Conservation (phyloP, 2,329 filamentous ascomycete species). For the Zopfia rhizophila region DNA sequence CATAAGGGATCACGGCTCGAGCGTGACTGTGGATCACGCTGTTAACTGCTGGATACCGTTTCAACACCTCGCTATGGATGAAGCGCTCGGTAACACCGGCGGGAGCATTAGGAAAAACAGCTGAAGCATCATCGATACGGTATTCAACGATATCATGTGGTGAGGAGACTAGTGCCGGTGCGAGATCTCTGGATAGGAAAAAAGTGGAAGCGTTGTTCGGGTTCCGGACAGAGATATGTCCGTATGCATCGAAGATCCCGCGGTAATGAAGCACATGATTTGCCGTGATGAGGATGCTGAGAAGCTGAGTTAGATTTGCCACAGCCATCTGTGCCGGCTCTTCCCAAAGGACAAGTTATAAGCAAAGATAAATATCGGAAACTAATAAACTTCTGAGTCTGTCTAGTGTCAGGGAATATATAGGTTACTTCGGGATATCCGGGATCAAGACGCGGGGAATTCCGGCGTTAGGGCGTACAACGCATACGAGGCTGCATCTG, state of each 20-base stretch:
- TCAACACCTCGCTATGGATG: slow-evolving; percentile 48
- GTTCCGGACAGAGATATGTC: slow-evolving; percentile 60
- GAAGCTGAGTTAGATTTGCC: too few relatives aligned
- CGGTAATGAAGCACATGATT: slow-evolving; percentile 60
- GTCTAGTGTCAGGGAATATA: too few relatives aligned
- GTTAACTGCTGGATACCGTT: slow-evolving; percentile 46
- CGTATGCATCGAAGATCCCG: slow-evolving; percentile 59
- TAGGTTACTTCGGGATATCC: too few relatives aligned
- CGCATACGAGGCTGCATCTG: too few relatives aligned
- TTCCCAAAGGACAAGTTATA: too few relatives aligned
- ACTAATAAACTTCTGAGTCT: too few relatives aligned
- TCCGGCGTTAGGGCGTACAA: too few relatives aligned
- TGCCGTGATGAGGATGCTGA: slow-evolving; percentile 46
- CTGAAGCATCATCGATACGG: slow-evolving; percentile 38
- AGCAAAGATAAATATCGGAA: too few relatives aligned
- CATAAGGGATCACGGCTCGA: too few relatives aligned
- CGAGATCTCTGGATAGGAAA: slow-evolving; percentile 44
- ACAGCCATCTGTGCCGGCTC: too few relatives aligned
- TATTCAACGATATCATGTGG: slow-evolving; percentile 48
- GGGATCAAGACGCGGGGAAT: too few relatives aligned
- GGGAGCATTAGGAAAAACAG: slow-evolving; percentile 30
- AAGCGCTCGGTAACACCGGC: slow-evolving; percentile 49
- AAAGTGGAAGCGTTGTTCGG: slow-evolving; percentile 51
- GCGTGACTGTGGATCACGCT: slow-evolving; percentile 49
- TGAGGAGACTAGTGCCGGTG: slow-evolving; percentile 47